Evolutionary conservation across 768 basidiomycete genomes (phyloP).

Genomic region (Tylopilus sp.): DNA sequence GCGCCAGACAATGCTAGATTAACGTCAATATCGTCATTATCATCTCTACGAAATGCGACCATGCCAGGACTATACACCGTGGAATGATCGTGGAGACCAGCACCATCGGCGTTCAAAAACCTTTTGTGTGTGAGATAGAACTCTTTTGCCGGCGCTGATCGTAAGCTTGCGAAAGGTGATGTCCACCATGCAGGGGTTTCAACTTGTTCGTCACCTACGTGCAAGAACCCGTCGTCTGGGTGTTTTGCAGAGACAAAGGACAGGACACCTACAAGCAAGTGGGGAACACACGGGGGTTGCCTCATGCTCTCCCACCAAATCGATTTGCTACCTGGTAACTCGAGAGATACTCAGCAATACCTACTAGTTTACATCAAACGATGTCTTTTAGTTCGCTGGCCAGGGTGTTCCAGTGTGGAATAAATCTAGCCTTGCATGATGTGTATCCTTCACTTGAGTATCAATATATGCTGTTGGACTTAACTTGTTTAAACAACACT

Average conservation of each 20-base stretch:
- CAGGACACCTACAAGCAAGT: conserved; percentile 35
- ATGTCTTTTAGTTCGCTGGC: no score
- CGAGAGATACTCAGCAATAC: no score
- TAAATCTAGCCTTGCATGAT: no score
- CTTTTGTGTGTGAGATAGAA: conserved; percentile 41
- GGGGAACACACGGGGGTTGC: no score
- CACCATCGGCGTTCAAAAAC: conserved; percentile 34
- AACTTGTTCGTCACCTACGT: conserved; percentile 46
- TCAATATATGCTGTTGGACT: no score
- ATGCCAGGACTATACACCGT: conserved; percentile 46
- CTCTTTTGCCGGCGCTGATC: conserved; percentile 28
- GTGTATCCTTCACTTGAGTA: no score
- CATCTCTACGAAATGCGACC: conserved; percentile 40
- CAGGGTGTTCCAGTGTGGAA: no score
- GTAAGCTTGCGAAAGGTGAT: conserved; percentile 39
- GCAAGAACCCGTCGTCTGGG: conserved; percentile 42
- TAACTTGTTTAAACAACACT: no score
- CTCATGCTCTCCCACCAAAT: no score
- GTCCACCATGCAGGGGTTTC: conserved; percentile 40
- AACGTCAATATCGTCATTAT: conserved; percentile 22
- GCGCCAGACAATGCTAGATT: conserved; percentile 12
- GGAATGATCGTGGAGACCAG: conserved; percentile 44
- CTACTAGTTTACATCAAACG: no score
- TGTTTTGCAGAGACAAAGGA: conserved; percentile 43
- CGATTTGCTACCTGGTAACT: no score